These are phyloP conservation scores for Phytophthora citricola DNA, from an alignment of 352 stramenopile species.

Conservation along the genomic window DNA sequence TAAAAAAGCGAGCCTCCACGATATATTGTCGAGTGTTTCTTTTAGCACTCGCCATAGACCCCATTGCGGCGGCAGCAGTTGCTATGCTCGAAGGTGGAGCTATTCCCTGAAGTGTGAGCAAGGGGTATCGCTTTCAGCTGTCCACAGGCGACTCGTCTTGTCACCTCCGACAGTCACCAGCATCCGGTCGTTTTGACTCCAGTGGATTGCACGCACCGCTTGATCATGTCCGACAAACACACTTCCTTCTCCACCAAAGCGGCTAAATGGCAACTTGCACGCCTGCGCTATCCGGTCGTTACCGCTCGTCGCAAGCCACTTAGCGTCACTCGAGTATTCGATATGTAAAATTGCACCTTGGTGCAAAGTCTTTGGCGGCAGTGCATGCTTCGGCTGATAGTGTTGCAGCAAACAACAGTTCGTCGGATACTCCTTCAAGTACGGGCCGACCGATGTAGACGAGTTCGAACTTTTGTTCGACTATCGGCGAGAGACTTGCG, in stretches of 20 bases:
- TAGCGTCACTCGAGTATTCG: conserved; percentile 82
- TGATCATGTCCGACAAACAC: conserved; percentile 78
- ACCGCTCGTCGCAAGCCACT: conserved; percentile 72
- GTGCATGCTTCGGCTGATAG: conserved; percentile 60
- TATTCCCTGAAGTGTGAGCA: conserved; percentile 60
- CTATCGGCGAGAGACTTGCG: conserved; percentile 9
- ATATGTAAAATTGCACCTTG: conserved; percentile 73
- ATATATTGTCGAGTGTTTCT: conserved; percentile 63
- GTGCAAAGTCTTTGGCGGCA: conserved; percentile 65
- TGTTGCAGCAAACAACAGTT: conserved; percentile 64
- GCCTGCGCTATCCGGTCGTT: conserved; percentile 70
- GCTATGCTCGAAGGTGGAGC: conserved; percentile 39
- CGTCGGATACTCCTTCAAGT: conserved; percentile 78
- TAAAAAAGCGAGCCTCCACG: conserved; percentile 80
- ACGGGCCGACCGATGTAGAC: conserved; percentile 38
- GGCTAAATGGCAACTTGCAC: conserved; percentile 75
- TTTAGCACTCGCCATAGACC: conserved; percentile 49
- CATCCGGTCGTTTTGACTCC: conserved; percentile 79
- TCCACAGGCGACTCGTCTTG: conserved; percentile 75
- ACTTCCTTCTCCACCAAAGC: conserved; percentile 69
- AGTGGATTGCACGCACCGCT: conserved; percentile 67
- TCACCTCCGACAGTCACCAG: conserved; percentile 74
- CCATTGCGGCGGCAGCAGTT: conserved; percentile 35
- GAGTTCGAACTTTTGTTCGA: conserved; percentile 24
- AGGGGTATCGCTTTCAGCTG: conserved; percentile 66